Evolutionary conservation across 2,329 filamentous ascomycete species (phyloP).

Genomic region (Penicillium sp.): DNA sequence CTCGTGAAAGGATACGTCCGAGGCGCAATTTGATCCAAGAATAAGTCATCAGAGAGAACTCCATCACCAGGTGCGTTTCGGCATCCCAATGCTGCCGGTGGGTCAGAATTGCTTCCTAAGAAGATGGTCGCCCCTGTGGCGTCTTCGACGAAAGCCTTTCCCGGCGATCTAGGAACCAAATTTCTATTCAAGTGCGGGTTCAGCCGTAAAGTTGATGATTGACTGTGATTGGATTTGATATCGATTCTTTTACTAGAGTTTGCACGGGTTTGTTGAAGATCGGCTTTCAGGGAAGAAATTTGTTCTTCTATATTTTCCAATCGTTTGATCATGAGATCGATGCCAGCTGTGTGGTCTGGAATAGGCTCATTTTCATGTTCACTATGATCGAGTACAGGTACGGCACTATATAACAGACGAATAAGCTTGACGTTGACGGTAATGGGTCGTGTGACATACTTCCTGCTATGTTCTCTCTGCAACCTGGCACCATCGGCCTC

Average conservation of each 20-base stretch:
- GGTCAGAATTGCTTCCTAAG: slow-evolving; percentile 22
- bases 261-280: slow-evolving; percentile 6
- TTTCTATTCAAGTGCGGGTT: background rate
- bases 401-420: too few relatives aligned
- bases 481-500: background rate
- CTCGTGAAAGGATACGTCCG: slow-evolving; percentile 25
- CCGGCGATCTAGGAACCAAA: slow-evolving; percentile 2
- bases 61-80: background rate
- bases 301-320: slow-evolving; percentile 23
- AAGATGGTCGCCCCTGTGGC: slow-evolving; percentile 25
- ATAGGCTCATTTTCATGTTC: background rate
- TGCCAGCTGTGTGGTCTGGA: background rate
- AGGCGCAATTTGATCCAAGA: slow-evolving; percentile 21
- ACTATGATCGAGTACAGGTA: background rate
- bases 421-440: too few relatives aligned
- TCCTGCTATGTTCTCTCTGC: background rate
- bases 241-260: background rate
- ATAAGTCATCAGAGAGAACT: background rate
- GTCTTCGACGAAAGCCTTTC: slow-evolving; percentile 21
- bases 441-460: too few relatives aligned
- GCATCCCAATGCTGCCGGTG: slow-evolving; percentile 17
- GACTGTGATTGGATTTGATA: background rate
- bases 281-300: slow-evolving; percentile 21
- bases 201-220: background rate
- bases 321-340: slow-evolving; percentile 4